Percentiles rank a stretch among this genome's conserved stretches.
phyloP scores from a whole-genome alignment of 306 rosid genomes.

The Quercus suber region DNA sequence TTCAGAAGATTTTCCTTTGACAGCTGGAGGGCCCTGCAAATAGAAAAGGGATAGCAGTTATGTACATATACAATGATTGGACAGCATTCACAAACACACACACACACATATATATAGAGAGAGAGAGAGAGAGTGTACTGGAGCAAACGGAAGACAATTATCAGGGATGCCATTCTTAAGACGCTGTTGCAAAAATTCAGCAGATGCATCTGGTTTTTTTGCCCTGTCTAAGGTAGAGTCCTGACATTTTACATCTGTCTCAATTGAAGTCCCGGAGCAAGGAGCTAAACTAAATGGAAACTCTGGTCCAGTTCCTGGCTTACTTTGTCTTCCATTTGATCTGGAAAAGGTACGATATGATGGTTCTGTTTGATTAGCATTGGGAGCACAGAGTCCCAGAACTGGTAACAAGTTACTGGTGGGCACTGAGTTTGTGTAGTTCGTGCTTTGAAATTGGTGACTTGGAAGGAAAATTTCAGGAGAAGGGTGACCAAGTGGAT shows the following conservation, averaged over 20 bases:
- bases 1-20: slow-evolving; percentile 49
- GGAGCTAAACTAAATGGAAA: slow-evolving; percentile 91
- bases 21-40: slow-evolving; percentile 50
- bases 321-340: slow-evolving; percentile 59
- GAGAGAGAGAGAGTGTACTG: slow-evolving; percentile 42
- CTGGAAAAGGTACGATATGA: slow-evolving; percentile 58
- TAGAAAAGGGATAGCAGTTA: slow-evolving; percentile 15
- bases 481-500: slow-evolving; percentile 43
- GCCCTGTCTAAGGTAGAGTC: slow-evolving; percentile 40
- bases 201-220: slow-evolving; percentile 47
- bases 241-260: slow-evolving; percentile 52
- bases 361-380: slow-evolving; percentile 62
- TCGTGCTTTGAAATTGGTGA: slow-evolving; percentile 46
- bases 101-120: not conserved
- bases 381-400: slow-evolving; percentile 94
- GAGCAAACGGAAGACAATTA: slow-evolving; percentile 53
- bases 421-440: slow-evolving; percentile 36
- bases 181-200: slow-evolving; percentile 48
- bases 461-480: slow-evolving; percentile 59
- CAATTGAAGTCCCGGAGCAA: slow-evolving; percentile 50
- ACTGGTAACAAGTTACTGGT: slow-evolving; percentile 71
- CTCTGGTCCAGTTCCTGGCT: slow-evolving; percentile 69
- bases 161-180: slow-evolving; percentile 56
- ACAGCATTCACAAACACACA: slow-evolving; percentile 7
- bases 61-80: slow-evolving; percentile 5